A percentile compares a stretch with the other conserved stretches of the same genome.
These are phyloP conservation scores for Eremothecium sinecaudum DNA, from an alignment of 1,139 yeast species.

Conservation along the genomic window DNA sequence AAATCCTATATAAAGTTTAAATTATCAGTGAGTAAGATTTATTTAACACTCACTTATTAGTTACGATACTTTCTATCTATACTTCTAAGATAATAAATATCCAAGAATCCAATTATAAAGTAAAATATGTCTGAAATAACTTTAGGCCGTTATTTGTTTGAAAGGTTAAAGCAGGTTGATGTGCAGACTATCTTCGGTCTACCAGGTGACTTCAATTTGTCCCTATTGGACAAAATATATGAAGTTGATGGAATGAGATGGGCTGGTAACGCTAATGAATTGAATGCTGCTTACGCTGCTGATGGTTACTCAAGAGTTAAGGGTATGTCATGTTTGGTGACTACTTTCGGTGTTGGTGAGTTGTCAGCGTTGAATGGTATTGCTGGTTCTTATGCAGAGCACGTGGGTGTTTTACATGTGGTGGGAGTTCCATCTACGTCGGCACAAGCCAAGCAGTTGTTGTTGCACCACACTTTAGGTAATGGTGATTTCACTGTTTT, in stretches of 20 bases:
- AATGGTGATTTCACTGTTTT: slow-evolving; percentile 19
- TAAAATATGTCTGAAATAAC: slow-evolving; percentile 27
- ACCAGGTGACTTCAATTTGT: slow-evolving; percentile 71
- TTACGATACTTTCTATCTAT: too few species aligned
- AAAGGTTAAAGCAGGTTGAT: slow-evolving; percentile 28
- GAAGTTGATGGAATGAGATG: slow-evolving; percentile 48
- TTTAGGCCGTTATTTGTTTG: slow-evolving; percentile 47
- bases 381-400: slow-evolving; percentile 30
- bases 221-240: slow-evolving; percentile 55
- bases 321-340: slow-evolving; percentile 33
- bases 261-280: slow-evolving; percentile 56
- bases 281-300: slow-evolving; percentile 65
- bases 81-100: too few species aligned
- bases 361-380: slow-evolving; percentile 26
- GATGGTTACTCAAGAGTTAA: slow-evolving; percentile 63
- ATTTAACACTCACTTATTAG: too few species aligned
- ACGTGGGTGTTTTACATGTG: slow-evolving; percentile 36
- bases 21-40: too few species aligned
- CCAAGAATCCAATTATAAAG: too few species aligned
- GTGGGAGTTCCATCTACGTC: slow-evolving; percentile 42
- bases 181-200: slow-evolving; percentile 51
- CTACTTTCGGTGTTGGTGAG: slow-evolving; percentile 34
- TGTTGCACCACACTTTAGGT: slow-evolving; percentile 19
- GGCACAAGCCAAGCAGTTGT: slow-evolving; percentile 9
- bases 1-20: too few species aligned